Percentiles rank a stretch among this genome's conserved stretches.
Conservation (phyloP, 169 alveolate species). For the Plasmodium malariae region DNA sequence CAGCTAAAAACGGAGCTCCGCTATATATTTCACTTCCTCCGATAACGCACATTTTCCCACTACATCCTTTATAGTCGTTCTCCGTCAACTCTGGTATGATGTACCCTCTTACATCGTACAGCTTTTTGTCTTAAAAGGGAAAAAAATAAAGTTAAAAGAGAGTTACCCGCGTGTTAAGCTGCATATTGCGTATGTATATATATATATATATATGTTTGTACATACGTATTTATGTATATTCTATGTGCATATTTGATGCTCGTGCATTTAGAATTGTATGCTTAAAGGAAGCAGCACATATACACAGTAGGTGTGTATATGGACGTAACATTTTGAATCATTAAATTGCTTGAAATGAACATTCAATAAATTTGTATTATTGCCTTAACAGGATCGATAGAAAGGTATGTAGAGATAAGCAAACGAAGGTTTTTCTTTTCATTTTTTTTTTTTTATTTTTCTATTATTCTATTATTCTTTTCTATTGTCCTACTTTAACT, state of each 20-base stretch:
- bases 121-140: constrained; percentile 20
- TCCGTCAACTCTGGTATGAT: constrained; percentile 20
- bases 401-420: too few species aligned
- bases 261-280: too few species aligned
- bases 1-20: constrained; percentile 95
- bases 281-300: too few species aligned
- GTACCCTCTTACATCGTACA: constrained; percentile 6
- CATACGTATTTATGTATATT: not conserved
- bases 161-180: not conserved
- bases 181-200: not conserved
- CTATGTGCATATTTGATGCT: not conserved
- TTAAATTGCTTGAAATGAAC: too few species aligned
- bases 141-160: not conserved
- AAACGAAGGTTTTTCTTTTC: too few species aligned
- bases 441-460: too few species aligned
- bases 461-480: too few species aligned
- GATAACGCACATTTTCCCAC: constrained; percentile 85
- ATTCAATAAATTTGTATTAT: too few species aligned
- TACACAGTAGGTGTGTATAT: too few species aligned
- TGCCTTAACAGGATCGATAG: too few species aligned
- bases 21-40: constrained; percentile 94
- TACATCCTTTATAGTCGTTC: constrained; percentile 39
- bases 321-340: too few species aligned
- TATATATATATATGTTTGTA: not conserved
- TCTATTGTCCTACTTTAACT: too few species aligned